Conservation (phyloP, 1,284 basidiomycete species). For the Volvariella volvacea region DNA sequence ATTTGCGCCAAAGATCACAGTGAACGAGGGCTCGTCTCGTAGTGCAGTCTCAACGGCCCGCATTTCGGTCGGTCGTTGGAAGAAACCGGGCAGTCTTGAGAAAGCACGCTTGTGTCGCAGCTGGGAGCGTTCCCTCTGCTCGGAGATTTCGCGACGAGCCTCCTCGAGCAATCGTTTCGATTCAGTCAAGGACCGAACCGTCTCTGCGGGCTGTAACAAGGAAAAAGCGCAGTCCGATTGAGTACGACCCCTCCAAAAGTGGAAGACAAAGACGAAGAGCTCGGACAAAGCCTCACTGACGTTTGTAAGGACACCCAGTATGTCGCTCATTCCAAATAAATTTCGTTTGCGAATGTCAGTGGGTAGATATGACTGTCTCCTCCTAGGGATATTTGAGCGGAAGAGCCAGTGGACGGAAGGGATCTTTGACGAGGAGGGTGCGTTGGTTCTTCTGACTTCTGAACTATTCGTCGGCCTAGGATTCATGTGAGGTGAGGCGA, state of each 20-base stretch:
- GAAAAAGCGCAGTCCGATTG: slow-evolving; percentile 3
- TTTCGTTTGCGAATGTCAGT: slow-evolving; percentile 56
- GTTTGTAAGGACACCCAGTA: slow-evolving; percentile 69
- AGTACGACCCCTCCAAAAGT: neutral
- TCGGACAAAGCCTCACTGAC: slow-evolving; percentile 32
- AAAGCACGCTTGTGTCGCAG: slow-evolving; percentile 73
- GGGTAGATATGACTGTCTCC: slow-evolving; percentile 51
- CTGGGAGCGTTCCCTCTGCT: slow-evolving; percentile 58
- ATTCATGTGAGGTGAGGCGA: neutral
- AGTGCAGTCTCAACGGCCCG: slow-evolving; percentile 56
- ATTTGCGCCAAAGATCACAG: slow-evolving; percentile 75
- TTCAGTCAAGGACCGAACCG: slow-evolving; percentile 71
- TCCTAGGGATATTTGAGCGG: slow-evolving; percentile 61
- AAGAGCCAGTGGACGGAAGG: slow-evolving; percentile 60
- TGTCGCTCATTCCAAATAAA: slow-evolving; percentile 75
- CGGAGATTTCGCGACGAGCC: slow-evolving; percentile 63
- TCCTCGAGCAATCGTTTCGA: slow-evolving; percentile 70
- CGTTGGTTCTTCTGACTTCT: slow-evolving; percentile 17
- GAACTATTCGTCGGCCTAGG: neutral
- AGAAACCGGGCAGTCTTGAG: slow-evolving; percentile 66
- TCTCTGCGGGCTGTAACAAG: slow-evolving; percentile 58
- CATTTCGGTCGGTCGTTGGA: slow-evolving; percentile 60
- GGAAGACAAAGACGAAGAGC: slow-evolving; percentile 3
- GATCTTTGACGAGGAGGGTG: slow-evolving; percentile 18
- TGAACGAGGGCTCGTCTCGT: slow-evolving; percentile 70